These are phyloP conservation scores for Trichoderma asperelloides DNA, from an alignment of 495 filamentous ascomycete species.

Conservation along the genomic window DNA sequence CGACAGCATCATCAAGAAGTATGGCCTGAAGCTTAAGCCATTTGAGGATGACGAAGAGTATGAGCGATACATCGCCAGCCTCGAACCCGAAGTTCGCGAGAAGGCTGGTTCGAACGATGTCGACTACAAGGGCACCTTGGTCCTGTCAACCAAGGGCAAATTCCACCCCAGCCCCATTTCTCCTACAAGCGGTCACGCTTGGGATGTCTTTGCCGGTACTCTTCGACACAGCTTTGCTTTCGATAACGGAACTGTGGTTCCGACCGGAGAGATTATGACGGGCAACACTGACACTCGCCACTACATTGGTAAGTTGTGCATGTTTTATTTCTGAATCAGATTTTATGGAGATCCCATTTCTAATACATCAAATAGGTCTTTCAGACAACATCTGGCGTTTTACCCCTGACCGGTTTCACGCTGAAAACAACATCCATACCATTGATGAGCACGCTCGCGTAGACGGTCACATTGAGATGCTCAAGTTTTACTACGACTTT, in stretches of 20 bases:
- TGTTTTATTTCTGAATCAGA: neutral
- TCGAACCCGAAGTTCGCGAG: constrained; percentile 35
- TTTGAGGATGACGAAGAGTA: constrained; percentile 40
- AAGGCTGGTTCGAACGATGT: neutral
- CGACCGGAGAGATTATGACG: constrained; percentile 62
- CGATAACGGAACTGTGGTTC: constrained; percentile 53
- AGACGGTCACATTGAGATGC: constrained; percentile 46
- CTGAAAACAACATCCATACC: constrained; percentile 49
- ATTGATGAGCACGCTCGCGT: constrained; percentile 53
- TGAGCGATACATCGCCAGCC: constrained; percentile 28
- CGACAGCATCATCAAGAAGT: constrained; percentile 42
- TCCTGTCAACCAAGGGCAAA: constrained; percentile 12
- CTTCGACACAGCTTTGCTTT: constrained; percentile 39
- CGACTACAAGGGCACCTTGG: constrained; percentile 8
- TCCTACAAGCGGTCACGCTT: constrained; percentile 39
- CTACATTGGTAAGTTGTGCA: constrained; percentile 45
- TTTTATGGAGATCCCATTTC: too few relatives aligned
- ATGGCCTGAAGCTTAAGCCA: constrained; percentile 44
- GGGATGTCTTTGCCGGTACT: constrained; percentile 50
- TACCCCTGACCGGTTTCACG: constrained; percentile 38
- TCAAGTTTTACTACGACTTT: constrained; percentile 47
- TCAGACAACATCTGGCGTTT: constrained; percentile 53
- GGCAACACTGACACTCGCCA: constrained; percentile 68
- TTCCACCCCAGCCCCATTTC: constrained; percentile 55
- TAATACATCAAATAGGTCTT: constrained; percentile 14